Evolutionary conservation across 345 rosid genomes (phyloP).

Genomic region (Salix suchowensis): DNA sequence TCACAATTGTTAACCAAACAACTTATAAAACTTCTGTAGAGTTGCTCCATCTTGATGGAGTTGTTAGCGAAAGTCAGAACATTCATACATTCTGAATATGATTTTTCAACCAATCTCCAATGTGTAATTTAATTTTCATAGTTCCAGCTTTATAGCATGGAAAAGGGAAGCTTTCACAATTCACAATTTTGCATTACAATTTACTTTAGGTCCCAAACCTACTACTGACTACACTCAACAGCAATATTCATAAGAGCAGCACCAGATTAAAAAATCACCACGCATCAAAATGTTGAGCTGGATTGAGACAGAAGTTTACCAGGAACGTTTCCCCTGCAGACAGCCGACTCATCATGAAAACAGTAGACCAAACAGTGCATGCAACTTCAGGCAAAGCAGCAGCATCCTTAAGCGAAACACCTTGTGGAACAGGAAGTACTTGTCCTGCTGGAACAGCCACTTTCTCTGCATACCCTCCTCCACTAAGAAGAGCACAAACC

Average conservation of each 20-base stretch:
- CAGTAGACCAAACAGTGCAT: constrained; percentile 88
- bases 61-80: background rate
- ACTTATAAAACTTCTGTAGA: too few relatives aligned
- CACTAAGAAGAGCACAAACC: constrained; percentile 89
- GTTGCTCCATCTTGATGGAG: background rate
- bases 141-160: background rate
- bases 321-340: constrained; percentile 63
- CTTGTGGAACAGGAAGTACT: constrained; percentile 53
- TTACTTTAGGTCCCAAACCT: background rate
- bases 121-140: background rate
- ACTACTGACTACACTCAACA: background rate
- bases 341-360: constrained; percentile 67
- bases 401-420: constrained; percentile 64
- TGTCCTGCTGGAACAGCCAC: constrained; percentile 72
- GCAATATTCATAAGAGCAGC: background rate
- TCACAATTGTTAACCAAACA: background rate
- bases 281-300: background rate
- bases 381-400: constrained; percentile 79
- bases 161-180: background rate
- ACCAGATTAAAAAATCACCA: background rate
- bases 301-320: constrained; percentile 33
- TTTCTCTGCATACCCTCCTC: constrained; percentile 88
- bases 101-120: background rate
- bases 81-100: background rate
- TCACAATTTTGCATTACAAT: background rate